Base-by-base conservation (phyloP, 192 early-diverging fungal genomes). In the Phycomyces nitens region DNA sequence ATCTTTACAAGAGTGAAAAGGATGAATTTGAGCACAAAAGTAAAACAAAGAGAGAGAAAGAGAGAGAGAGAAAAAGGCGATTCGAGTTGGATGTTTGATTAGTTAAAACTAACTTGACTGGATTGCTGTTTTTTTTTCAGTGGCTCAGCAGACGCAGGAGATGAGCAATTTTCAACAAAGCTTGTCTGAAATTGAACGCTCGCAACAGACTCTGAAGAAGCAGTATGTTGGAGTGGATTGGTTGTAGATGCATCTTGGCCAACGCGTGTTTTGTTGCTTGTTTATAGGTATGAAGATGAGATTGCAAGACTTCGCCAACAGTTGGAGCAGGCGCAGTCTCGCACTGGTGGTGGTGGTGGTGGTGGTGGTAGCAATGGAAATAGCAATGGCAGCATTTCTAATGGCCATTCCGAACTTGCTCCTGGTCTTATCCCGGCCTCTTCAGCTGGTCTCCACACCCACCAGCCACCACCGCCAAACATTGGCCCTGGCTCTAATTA, bases 1-100 rank as follows among this genome's bases (percentile, higher is more conserved):
- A 81, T 20, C 75, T 84, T 21, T 83, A 72, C 77, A 89, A 90
- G 71, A 75, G 82, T 18, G 89, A 93, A 68, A 82, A 88, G 51
- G 93, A 95, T 69, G 95, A 97, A 52, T 82, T 88, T 69, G 95
- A 95, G 73, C 85, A 90, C 63, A 89, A 92, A 77, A 78, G 93
- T 94, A 88, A 67, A 83, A 16, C 42, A 34, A 20, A 16, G 21
- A 49, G 23, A 24, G 40, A 47, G 21, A 41, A n/a, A 52, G 16
- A 26, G 27, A 22, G 14, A 39, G 14, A 38, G 27, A 26, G 41
- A 53, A 41, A 21, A 9, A 41, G 39, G 18, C 34, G 55, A 18
- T 56, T 52, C 23, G 26, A 20, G n/a, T 39, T 18, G 26, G 51
- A 27, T 51, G 41, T 20, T 21, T 34, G 24, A 22, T 26, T 39